phyloP scores from a whole-genome alignment of 257 asterid species.

The Nicotiana undulata region DNA sequence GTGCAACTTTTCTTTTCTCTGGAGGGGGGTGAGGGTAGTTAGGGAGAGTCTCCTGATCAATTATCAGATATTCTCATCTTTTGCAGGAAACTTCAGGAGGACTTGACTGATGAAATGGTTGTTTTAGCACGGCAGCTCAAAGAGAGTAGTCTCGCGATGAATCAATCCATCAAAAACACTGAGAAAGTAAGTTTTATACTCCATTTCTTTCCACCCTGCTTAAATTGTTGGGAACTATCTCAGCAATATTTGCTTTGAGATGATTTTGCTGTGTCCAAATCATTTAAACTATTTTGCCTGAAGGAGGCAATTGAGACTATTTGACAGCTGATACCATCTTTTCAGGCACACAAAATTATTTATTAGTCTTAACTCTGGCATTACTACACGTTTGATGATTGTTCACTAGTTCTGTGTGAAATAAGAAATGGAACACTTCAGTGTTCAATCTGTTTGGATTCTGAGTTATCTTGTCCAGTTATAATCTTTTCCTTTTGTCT shows the following conservation, averaged over 20 bases:
- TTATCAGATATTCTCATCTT: neutral
- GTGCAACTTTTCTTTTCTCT: neutral
- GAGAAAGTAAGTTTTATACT: slow-evolving; percentile 54
- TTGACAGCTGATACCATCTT: neutral
- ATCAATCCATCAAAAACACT: slow-evolving; percentile 67
- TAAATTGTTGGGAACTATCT: neutral
- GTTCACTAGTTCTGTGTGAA: neutral
- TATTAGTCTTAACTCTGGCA: neutral
- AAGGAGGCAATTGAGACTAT: neutral
- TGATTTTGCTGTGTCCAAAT: neutral
- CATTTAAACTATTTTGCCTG: neutral
- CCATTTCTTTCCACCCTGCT: neutral
- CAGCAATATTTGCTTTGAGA: neutral
- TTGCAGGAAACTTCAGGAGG: slow-evolving; percentile 84
- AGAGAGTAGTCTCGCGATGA: slow-evolving; percentile 83
- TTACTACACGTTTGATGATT: neutral
- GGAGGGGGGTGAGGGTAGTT: neutral
- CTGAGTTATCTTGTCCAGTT: neutral
- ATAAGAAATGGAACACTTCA: neutral
- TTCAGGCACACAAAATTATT: neutral
- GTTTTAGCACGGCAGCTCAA: slow-evolving; percentile 79
- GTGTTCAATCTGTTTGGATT: neutral
- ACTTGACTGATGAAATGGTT: slow-evolving; percentile 91
- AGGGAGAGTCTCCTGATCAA: neutral
- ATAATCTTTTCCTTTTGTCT: neutral